Base-by-base conservation (phyloP, 352 stramenopile species). In the Pythium myriotylum region DNA sequence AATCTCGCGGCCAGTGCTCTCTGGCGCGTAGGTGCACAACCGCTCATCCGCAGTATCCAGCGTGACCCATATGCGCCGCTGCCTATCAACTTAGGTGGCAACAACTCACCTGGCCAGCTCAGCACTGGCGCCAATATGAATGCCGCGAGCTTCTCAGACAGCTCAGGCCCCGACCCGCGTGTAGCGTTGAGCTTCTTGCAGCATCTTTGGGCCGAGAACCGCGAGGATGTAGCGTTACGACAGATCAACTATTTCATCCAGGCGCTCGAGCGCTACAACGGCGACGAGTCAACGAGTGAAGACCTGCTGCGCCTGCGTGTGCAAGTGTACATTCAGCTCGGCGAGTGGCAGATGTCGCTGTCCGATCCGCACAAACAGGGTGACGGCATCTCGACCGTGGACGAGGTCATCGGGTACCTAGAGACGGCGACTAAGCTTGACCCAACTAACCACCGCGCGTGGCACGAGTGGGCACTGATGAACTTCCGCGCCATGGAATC, bases 401-500 rank as follows among this genome's bases (percentile, higher is more conserved):
- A 86, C 46, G 75, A 93, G 27, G 86, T 94, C 13, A 76, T 95
- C 14, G 76, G 73, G 12, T 93, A 92, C 57, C 72, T 98, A 13
- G 76, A 88, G 54, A 91, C 76, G 0, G 88, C 88, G 27, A 96
- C 88, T 40, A 69, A 88, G 49, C 62, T 95, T 22, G 88, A 96
- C 56, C 84, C 81, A 43, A 95, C 87, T 37, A 97, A 98, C 58
- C 98, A 99, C 68, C 97, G 97, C 49, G 96, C 97, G 22, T 99
- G 96, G 91, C 98, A 99, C 74, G 89, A 94, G 50, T 99, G 97
- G 97, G 97, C 97, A 19, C 71, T 99, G 20, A 94, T 99, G 59
- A 99, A 99, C 79, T 99, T 99, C 73, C 76, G 83, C 2, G 86
- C 83, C 4, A 65, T 92, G 41, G 86, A 95, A 29, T 80, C 82